Evolutionary conservation across 2,329 filamentous ascomycete genomes (phyloP).

Genomic region (Amauroascus verrucosus): DNA sequence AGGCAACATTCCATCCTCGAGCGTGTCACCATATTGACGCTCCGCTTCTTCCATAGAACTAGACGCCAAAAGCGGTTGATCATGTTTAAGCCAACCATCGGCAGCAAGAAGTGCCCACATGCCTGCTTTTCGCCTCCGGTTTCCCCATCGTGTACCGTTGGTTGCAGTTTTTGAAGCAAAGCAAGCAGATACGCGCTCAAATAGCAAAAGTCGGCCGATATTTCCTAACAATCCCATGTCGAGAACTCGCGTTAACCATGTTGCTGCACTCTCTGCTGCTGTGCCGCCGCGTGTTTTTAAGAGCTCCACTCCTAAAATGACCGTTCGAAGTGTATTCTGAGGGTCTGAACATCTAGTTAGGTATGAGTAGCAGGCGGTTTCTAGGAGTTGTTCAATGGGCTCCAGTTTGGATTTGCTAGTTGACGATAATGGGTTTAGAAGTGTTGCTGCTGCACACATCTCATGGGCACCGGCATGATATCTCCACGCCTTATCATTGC

Average conservation of each 20-base stretch:
- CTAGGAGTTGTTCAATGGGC: conserved; percentile 73
- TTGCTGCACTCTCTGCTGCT: conserved; percentile 74
- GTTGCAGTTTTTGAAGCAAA: conserved; percentile 64
- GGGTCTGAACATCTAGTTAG: conserved; percentile 70
- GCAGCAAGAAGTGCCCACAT: conserved; percentile 79
- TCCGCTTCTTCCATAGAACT: conserved; percentile 62
- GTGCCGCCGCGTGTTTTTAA: conserved; percentile 68
- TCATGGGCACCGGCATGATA: conserved; percentile 90
- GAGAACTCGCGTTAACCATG: conserved; percentile 70
- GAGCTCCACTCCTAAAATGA: conserved; percentile 69
- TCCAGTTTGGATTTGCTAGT: conserved; percentile 70
- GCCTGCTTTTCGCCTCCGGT: conserved; percentile 70
- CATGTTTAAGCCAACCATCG: conserved; percentile 70
- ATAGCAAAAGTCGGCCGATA: conserved; percentile 70
- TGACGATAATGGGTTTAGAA: conserved; percentile 63
- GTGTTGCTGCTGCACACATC: conserved; percentile 78
- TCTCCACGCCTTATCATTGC: conserved; percentile 92
- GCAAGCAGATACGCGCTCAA: conserved; percentile 75
- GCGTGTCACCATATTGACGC: conserved; percentile 40
- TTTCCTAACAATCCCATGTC: conserved; percentile 65
- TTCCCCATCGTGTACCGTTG: conserved; percentile 57
- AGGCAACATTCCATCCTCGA: conserved; percentile 34
- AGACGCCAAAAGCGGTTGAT: conserved; percentile 68
- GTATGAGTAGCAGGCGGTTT: conserved; percentile 87
- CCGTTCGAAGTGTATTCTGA: conserved; percentile 68